Base-by-base conservation (phyloP, 805 yeast species). In the Ogataea polymorpha region DNA sequence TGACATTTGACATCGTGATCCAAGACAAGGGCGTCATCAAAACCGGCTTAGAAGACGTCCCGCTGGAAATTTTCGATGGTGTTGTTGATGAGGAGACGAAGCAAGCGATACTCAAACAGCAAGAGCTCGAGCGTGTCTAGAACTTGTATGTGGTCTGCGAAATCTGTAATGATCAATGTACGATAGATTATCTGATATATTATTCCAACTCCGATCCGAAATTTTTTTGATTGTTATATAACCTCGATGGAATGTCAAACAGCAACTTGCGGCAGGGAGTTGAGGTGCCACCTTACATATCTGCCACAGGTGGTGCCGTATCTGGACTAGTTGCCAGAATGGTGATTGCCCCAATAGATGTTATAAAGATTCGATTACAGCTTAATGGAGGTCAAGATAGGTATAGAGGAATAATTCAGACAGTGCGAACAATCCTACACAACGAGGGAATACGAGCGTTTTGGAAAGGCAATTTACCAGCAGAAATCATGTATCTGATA, bases 381-480 rank as follows among this genome's bases (percentile, higher is more conserved):
- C 65, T 86, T 2, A 80, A 75, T 45, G 63, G 67, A 0, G 40
- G 48, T 20, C 33, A 50, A 2, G 36, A 36, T 11, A 59, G 60
- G 38, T 68, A 70, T 46, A 47, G 51, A 9, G 72, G 76, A 3
- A 56, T 69, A 3, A 23, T 53, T 3, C 41, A 58, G 14, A 68
- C 81, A 0, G 58, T 77, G 34, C 47, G 45, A 11, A 59, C 67
- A 1, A 72, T 88, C 2, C 47, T 73, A 1, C 57, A 60, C 14
- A 70, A 77, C 24, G 98, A 91, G 61, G 67, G 67, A 5, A 30
- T 82, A 0, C 45, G 61, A 3, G 91, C 88, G 0, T 68, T 91
- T n/a, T 93, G 98, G 98, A 90, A 89, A 59, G 99, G 99, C 0
- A 93, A 93, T 58, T 72, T 87, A 0, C 96, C 99, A 0, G 99